phyloP scores from a whole-genome alignment of 257 asterid genomes.

The Solanum piurae region DNA sequence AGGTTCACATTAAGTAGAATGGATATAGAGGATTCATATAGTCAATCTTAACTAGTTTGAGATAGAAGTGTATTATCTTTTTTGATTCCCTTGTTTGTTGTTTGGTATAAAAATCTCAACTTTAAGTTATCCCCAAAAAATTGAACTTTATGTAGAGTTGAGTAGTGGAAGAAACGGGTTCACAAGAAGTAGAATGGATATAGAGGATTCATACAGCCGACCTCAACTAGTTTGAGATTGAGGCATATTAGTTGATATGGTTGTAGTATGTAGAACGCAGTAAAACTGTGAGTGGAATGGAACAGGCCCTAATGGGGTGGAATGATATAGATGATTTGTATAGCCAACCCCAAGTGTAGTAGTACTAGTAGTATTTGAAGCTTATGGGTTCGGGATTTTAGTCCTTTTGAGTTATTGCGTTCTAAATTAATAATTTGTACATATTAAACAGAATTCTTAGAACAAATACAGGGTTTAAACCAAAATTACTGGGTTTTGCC shows the following conservation, averaged over 20 bases:
- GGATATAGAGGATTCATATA: not conserved
- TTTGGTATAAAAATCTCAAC: not conserved
- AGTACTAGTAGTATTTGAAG: not conserved
- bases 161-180: not conserved
- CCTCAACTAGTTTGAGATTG: not conserved
- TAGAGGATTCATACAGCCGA: not conserved
- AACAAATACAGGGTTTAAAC: not conserved
- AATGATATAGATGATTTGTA: not conserved
- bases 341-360: not conserved
- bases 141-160: not conserved
- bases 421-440: not conserved
- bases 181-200: not conserved
- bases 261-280: not conserved
- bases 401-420: not conserved
- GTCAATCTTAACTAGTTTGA: not conserved
- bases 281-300: not conserved
- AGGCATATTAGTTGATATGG: not conserved
- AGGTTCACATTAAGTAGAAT: not conserved
- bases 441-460: not conserved
- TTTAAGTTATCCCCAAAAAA: too few relatives aligned
- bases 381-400: not conserved
- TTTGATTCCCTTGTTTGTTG: not conserved
- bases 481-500: not conserved
- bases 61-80: not conserved
- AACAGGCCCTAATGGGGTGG: not conserved